Evolutionary conservation across 768 basidiomycete genomes (phyloP), one percentile per base, ranked within the genome.

Genomic region (Amanita fuliginea): DNA sequence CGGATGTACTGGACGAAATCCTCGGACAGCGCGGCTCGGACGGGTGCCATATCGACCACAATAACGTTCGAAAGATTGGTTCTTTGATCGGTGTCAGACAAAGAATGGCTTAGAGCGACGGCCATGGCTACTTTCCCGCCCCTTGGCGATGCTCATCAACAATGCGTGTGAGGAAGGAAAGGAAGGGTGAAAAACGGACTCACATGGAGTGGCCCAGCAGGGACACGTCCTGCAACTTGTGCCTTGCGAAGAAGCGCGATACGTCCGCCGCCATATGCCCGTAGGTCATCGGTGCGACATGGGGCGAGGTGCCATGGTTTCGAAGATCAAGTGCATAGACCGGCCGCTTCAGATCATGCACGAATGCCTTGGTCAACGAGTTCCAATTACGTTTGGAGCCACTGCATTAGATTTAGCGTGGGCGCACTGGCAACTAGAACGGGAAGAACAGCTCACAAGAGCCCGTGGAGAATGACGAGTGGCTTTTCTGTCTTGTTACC

Each of bases 191-290:
- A 42, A 35, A 1, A 19, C 39, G 5, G 1, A 68, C 84, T 48
- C 55, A 91, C 92, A 95, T 93, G 2, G 91, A 94, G 61, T 95
- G 93, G 0, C 93, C 93, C 3, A 95, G 67, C 3, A 96, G 71
- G 2, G 86, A 77, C 14, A 93, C 74, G 14, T 83, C 68, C 2
- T 68, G 67, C 35, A 88, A 61, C 0, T 67, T 67, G 42, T 77
- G 75, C 30, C 69, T 65, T 14, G 67, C 57, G 51, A 86, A 74
- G 59, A 92, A 90, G 40, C 76, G 68, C 1, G 81, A 63, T 10
- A 95, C 76, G 57, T 96, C 93, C 3, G 66, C 64, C 0, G 88
- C 89, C 88, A 95, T 87, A 33, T 81, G 73, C 8, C 66, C 60
- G 61, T 95, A 94, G 11, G 76, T 80, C 75, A 87, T 86, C 0